Evolutionary conservation across 768 basidiomycete genomes (phyloP).

Genomic region (Kwoniella heveanensis): DNA sequence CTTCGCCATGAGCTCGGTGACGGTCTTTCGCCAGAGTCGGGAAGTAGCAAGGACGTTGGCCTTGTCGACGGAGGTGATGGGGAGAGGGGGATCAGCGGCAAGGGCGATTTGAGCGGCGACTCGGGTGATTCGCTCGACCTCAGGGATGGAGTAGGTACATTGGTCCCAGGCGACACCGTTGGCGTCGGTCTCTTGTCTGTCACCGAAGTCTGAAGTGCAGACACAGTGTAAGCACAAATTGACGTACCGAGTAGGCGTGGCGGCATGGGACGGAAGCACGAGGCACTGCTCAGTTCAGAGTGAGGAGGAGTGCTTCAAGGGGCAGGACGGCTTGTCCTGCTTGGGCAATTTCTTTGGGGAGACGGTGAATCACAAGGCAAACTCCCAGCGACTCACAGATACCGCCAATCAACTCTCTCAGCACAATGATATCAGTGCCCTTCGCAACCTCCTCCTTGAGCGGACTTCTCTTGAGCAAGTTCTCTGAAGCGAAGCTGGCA

Average conservation of each 20-base stretch:
- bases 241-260: neutral
- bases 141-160: constrained; percentile 86
- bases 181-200: constrained; percentile 80
- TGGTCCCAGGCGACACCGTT: constrained; percentile 79
- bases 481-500: constrained; percentile 89
- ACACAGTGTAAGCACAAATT: neutral
- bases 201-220: constrained; percentile 69
- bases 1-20: constrained; percentile 74
- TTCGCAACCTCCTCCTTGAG: constrained; percentile 77
- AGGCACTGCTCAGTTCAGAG: no score
- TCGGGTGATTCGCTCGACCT: constrained; percentile 91
- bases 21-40: constrained; percentile 89
- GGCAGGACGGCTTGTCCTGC: no score
- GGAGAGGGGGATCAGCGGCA: constrained; percentile 75
- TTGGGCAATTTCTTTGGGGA: no score
- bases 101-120: constrained; percentile 93
- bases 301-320: no score
- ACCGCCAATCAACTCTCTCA: constrained; percentile 95
- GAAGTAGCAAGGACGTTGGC: constrained; percentile 97
- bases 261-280: neutral
- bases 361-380: no score
- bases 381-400: constrained; percentile 65
- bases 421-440: constrained; percentile 82
- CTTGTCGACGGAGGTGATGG: constrained; percentile 94
- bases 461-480: constrained; percentile 83